Evolutionary conservation across 352 stramenopile genomes (phyloP), one percentile per base, ranked within the genome.

Genomic region (Globisporangium spiculum): DNA sequence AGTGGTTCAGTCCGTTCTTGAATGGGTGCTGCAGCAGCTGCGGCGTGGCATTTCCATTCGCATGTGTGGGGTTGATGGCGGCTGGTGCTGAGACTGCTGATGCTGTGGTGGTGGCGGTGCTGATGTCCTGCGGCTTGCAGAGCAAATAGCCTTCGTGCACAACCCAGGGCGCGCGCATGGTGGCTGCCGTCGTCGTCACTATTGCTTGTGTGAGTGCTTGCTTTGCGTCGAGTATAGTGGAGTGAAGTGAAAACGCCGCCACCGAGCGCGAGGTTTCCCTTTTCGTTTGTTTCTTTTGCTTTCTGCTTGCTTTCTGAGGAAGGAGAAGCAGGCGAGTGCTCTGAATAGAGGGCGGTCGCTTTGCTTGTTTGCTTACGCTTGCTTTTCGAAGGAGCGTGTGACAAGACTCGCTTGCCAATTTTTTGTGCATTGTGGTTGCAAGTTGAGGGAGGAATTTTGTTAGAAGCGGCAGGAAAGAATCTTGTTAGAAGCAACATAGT

Each of bases 61-160:
- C 56, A 62, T 62, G 56, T 1, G 20, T 24, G 48, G 48, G 8
- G n/a, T 20, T 22, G 27, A 16, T 34, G 18, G 38, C 10, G 46
- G 63, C n/a, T 36, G 44, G 10, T 60, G 18, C 67, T 48, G 30
- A 64, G 71, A 22, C n/a, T 36, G 44, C 8, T 59, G n/a, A 60
- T 41, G 26, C 63, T 70, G 26, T 38, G 44, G 7, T 50, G 52
- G 16, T 20, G 58, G 8, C 1, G 52, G 48, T 12, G 52, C 12
- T 20, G 46, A 20, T 2, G 14, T 67, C 75, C 34, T 84, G 77
- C 8, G 59, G 69, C 66, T 80, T 77, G 56, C 52, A 75, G 56
- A 83, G 81, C 60, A 88, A 59, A 60, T 84, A 88, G 30, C 81
- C 81, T 66, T 90, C 80, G 22, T 84, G 76, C 44, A 90, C 80